Conservation (phyloP, 345 rosid species). For the Populus simonii region DNA sequence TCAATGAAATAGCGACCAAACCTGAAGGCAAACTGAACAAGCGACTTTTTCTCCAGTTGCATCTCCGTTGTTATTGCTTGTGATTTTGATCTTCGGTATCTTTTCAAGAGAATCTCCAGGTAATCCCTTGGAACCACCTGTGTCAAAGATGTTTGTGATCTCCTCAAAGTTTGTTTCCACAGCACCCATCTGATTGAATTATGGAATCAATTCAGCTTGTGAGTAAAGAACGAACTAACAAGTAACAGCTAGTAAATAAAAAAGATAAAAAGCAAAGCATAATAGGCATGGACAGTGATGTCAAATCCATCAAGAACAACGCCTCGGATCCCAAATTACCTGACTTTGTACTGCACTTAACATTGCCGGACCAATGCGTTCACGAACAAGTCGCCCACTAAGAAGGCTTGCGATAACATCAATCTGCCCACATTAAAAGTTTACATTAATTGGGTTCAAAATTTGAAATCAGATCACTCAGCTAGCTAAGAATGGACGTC, state of each 20-base stretch:
- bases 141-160: constrained; percentile 79
- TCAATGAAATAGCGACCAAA: constrained; percentile 6
- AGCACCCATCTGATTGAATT: constrained; percentile 75
- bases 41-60: constrained; percentile 74
- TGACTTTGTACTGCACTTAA: constrained; percentile 98
- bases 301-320: not conserved
- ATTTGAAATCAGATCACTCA: not conserved
- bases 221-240: constrained; percentile 2
- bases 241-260: not conserved
- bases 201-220: constrained; percentile 7
- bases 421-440: constrained; percentile 48
- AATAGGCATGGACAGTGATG: not conserved
- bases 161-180: constrained; percentile 76
- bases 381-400: constrained; percentile 97
- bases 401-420: constrained; percentile 97
- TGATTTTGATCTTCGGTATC: constrained; percentile 80
- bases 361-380: constrained; percentile 98
- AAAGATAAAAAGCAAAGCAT: constrained; percentile 1
- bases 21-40: constrained; percentile 99
- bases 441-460: constrained; percentile 12
- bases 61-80: constrained; percentile 54
- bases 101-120: constrained; percentile 72
- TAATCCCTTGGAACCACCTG: constrained; percentile 69
- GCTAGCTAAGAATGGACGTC: not conserved
- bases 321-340: constrained; percentile 37